These are phyloP conservation scores for Dioscorea dumetorum DNA, from an alignment of 106 monocot genomes.

Conservation along the genomic window DNA sequence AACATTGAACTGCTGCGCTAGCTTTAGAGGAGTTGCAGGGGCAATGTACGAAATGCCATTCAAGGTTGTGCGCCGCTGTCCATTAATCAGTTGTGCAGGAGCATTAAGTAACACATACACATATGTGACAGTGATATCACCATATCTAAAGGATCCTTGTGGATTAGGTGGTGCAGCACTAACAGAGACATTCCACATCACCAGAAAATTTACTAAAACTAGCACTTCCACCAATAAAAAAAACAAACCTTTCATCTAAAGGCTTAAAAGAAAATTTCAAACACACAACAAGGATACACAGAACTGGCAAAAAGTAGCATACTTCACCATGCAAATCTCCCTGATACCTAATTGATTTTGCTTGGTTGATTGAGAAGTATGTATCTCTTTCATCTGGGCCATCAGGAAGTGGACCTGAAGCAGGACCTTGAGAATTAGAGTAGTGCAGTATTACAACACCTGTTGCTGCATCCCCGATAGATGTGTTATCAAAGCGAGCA, in stretches of 20 bases:
- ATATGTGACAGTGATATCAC: conserved; percentile 87
- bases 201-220: background rate
- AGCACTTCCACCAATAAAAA: too few relatives aligned
- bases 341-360: conserved; percentile 76
- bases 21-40: conserved; percentile 80
- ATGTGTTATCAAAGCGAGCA: conserved; percentile 55
- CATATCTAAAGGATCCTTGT: conserved; percentile 93
- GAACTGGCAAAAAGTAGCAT: background rate
- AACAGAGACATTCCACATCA: conserved; percentile 78
- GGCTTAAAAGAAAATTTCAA: too few relatives aligned
- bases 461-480: conserved; percentile 37
- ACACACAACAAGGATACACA: too few relatives aligned
- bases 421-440: conserved; percentile 82
- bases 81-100: conserved; percentile 69
- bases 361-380: conserved; percentile 85
- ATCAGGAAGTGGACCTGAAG: conserved; percentile 82
- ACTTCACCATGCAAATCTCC: background rate
- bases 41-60: conserved; percentile 94
- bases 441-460: conserved; percentile 94
- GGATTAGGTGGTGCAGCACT: conserved; percentile 96
- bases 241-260: too few relatives aligned
- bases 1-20: conserved; percentile 82
- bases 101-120: conserved; percentile 65
- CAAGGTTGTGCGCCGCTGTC: conserved; percentile 52
- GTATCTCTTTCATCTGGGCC: conserved; percentile 72